A percentile compares a stretch with the other conserved stretches of the same genome.
Conservation (phyloP, 208 protist genomes). For the Acanthamoeba sp. region DNA sequence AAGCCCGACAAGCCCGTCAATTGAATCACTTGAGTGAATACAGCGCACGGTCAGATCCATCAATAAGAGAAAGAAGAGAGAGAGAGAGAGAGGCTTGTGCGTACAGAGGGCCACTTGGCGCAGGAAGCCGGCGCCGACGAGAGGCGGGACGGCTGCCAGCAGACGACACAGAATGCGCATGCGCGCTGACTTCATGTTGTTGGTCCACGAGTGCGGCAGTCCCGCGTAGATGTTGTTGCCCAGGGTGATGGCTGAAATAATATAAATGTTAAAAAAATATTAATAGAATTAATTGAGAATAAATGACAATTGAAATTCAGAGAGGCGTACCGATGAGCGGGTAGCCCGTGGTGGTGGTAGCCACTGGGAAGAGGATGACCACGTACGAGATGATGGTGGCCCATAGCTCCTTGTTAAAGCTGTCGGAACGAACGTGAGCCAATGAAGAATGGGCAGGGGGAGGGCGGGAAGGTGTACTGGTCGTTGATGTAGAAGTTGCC, state of each 20-base stretch:
- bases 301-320: neutral
- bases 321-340: neutral
- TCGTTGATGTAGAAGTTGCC: neutral
- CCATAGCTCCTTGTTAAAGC: constrained; percentile 9
- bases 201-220: constrained; percentile 1
- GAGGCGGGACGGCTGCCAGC: neutral
- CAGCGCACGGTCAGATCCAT: neutral
- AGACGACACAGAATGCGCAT: constrained; percentile 12
- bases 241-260: neutral
- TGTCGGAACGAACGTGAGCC: too few relatives aligned
- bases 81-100: neutral
- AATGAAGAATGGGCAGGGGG: neutral
- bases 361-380: constrained; percentile 16
- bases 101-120: neutral
- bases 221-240: constrained; percentile 38
- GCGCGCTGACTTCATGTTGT: constrained; percentile 19
- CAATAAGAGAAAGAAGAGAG: neutral
- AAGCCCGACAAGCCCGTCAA: constrained; percentile 12
- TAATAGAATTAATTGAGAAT: too few relatives aligned
- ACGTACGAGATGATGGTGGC: constrained; percentile 34
- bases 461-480: neutral
- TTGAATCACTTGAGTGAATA: neutral
- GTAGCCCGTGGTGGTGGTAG: neutral
- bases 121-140: constrained; percentile 11
- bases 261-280: too few relatives aligned